Percentiles rank a stretch among this genome's conserved stretches.
Conservation (phyloP, 495 filamentous ascomycete genomes). For the Viridothelium virens region DNA sequence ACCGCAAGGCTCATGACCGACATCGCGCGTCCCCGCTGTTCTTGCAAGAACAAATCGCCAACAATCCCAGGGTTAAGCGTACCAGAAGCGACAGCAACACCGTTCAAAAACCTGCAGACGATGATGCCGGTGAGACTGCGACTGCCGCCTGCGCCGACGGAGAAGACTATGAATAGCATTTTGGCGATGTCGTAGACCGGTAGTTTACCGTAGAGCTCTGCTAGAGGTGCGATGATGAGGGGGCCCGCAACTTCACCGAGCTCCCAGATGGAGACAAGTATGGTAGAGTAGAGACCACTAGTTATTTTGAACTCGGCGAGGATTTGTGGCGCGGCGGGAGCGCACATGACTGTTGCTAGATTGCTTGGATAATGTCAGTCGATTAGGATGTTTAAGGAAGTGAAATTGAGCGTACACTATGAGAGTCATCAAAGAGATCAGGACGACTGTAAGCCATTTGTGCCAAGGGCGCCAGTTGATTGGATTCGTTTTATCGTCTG, state of each 20-base stretch:
- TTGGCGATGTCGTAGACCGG: conserved; percentile 48
- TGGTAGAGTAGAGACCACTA: conserved; percentile 31
- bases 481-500: background rate
- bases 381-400: background rate
- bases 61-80: conserved; percentile 52
- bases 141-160: conserved; percentile 40
- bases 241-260: conserved; percentile 47
- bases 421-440: background rate
- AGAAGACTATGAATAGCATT: conserved; percentile 42
- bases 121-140: conserved; percentile 40
- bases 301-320: background rate
- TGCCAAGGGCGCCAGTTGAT: background rate
- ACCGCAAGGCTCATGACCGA: conserved; percentile 49
- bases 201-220: conserved; percentile 49
- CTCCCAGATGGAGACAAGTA: conserved; percentile 52
- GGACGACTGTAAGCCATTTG: background rate
- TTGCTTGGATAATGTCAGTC: background rate
- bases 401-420: background rate
- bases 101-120: conserved; percentile 43
- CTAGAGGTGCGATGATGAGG: conserved; percentile 51
- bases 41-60: conserved; percentile 49
- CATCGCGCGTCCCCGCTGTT: conserved; percentile 46
- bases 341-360: background rate
- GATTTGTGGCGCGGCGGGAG: background rate
- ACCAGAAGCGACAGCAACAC: conserved; percentile 46